Evolutionary conservation across 306 rosid genomes (phyloP), one percentile per base, ranked within the genome.

Genomic region (Cicer bijugum): DNA sequence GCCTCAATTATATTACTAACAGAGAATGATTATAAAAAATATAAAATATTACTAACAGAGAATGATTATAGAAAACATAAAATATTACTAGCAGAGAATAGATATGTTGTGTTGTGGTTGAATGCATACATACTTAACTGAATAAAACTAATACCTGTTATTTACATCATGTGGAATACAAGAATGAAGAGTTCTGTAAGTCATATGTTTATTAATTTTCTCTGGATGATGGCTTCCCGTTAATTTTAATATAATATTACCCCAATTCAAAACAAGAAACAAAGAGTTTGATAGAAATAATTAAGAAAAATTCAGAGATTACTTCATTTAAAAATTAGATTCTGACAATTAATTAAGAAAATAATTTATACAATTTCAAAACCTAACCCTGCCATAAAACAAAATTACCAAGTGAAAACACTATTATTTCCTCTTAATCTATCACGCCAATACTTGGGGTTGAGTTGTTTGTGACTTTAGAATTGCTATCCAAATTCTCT

Each of bases 181-280:
- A 65, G 43, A 48, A 62, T 20, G 50, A 51, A 46, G 69, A 51
- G 48, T 56, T 71, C 62, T 20, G 75, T 9, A 48, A 40, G 67
- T 77, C 28, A 12, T 39, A 16, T 35, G 6, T 68, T 33, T 12
- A 75, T 52, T 20, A 39, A 9, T 67, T 47, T 80, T 39, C 33
- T 48, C 50, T 51, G 10, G 72, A 46, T 65, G 14, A 23, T 16
- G 33, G 65, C 50, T 45, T 73, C 69, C 55, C 35, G 39, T 74
- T 65, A 50, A 40, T 19, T 5, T 38, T 72, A 40, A 33, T 33
- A 37, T 33, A 59, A 59, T 63, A 63, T 15, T 39, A 39, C 17
- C 53, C 23, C 37, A 12, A n/a, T n/a, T n/a, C n/a, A n/a, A n/a
- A n/a, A n/a, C n/a, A n/a, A n/a, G n/a, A n/a, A n/a, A n/a, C n/a